Conservation (phyloP, 371 early-diverging fungal species). For the Circinella umbellata region DNA sequence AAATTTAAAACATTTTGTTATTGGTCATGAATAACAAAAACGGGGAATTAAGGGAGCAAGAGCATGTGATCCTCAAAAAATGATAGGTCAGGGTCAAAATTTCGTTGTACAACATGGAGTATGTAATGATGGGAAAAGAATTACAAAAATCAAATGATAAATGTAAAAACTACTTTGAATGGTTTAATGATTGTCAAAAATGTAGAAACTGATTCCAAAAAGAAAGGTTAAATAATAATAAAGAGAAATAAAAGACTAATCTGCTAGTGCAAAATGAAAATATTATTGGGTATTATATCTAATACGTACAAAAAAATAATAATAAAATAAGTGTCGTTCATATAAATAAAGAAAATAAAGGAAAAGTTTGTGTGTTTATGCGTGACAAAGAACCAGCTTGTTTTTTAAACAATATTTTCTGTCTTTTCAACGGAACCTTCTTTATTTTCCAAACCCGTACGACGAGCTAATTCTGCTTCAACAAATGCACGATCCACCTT, state of each 20-base stretch:
- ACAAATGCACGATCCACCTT: conserved; percentile 31
- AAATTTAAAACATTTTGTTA: no score
- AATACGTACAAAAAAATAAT: no score
- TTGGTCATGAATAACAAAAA: no score
- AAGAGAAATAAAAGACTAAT: neutral
- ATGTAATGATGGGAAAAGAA: no score
- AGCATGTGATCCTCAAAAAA: neutral
- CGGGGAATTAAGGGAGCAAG: neutral
- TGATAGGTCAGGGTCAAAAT: neutral
- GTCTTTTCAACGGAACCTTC: conserved; percentile 7
- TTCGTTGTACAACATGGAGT: neutral
- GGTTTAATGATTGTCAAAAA: no score
- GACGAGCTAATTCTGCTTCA: conserved; percentile 26
- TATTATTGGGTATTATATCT: no score
- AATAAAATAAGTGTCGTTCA: no score
- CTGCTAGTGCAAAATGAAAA: neutral
- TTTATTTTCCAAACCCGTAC: conserved; percentile 7
- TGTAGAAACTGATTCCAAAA: no score
- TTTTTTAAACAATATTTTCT: conserved; percentile 8
- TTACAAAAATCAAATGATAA: no score
- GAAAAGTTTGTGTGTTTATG: no score
- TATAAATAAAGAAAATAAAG: neutral
- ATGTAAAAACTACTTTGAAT: no score
- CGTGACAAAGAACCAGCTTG: no score
- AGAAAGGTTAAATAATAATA: neutral